These are phyloP conservation scores for Cutaneotrichosporon cavernicola DNA, from an alignment of 1,284 basidiomycete species.

Conservation along the genomic window DNA sequence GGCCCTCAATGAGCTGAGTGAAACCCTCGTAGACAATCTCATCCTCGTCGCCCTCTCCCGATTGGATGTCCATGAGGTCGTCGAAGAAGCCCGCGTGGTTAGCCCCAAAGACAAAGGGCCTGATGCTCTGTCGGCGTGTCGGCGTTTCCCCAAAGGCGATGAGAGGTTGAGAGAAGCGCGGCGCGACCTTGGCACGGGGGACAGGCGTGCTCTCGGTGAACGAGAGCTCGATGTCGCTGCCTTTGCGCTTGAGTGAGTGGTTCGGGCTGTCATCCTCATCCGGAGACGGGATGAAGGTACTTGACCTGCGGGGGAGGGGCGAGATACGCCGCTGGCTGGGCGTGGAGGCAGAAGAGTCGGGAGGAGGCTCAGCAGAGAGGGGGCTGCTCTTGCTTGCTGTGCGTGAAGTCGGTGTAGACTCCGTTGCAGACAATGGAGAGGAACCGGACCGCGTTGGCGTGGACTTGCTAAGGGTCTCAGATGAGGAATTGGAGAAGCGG, in stretches of 20 bases:
- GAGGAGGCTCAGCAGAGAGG: background rate
- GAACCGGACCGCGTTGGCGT: background rate
- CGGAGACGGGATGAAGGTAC: background rate
- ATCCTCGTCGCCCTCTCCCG: constrained; percentile 10
- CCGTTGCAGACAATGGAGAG: background rate
- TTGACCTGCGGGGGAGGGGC: constrained; percentile 14
- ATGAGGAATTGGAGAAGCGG: constrained; percentile 9
- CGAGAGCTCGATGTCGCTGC: constrained; percentile 11
- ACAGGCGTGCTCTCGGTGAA: background rate
- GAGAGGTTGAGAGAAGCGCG: constrained; percentile 22
- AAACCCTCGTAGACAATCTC: constrained; percentile 8
- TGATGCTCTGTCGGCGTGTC: background rate
- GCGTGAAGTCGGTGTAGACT: background rate
- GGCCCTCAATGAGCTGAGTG: constrained; percentile 8
- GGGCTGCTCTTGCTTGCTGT: background rate
- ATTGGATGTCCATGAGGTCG: constrained; percentile 19
- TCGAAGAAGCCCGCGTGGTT: constrained; percentile 8
- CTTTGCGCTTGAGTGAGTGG: constrained; percentile 22
- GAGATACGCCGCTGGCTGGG: constrained; percentile 17
- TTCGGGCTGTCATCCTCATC: constrained; percentile 1
- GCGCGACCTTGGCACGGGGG: background rate
- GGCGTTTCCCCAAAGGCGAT: constrained; percentile 26
- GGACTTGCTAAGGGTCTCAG: background rate
- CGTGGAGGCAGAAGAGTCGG: background rate
- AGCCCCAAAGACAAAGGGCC: constrained; percentile 18